Evolutionary conservation across 257 asterid species (phyloP).

Genomic region (Sherardia arvensis): DNA sequence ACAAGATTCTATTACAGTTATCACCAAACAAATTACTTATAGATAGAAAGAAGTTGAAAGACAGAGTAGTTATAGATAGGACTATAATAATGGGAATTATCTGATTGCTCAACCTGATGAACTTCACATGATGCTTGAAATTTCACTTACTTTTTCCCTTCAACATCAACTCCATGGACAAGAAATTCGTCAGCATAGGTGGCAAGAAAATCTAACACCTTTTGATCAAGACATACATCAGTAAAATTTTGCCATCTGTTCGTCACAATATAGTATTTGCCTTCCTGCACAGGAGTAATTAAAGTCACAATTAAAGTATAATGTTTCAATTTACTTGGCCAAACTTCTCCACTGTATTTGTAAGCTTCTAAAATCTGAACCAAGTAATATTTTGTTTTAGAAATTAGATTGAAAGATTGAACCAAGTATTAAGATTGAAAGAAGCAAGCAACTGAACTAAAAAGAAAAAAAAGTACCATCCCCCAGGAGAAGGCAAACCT

Average conservation of each 20-base stretch:
- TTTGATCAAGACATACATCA: conserved; percentile 62
- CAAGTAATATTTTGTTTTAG: not conserved
- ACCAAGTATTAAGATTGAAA: not conserved
- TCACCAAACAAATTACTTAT: not conserved
- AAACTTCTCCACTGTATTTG: not conserved
- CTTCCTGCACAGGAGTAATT: conserved; percentile 38
- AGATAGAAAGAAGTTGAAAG: not conserved
- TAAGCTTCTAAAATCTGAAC: not conserved
- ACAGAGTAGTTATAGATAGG: too few species aligned
- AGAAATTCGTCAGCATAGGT: conserved; percentile 80
- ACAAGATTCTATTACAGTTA: not conserved
- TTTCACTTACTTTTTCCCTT: conserved; percentile 76
- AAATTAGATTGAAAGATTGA: too few species aligned
- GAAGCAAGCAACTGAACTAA: not conserved
- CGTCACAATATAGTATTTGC: conserved; percentile 74
- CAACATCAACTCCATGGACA: conserved; percentile 98
- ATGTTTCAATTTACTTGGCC: too few species aligned
- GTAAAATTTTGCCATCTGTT: conserved; percentile 98
- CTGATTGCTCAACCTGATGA: not conserved
- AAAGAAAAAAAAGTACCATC: conserved; percentile 1
- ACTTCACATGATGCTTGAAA: not conserved
- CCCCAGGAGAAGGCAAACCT: conserved; percentile 36
- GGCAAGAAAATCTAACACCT: conserved; percentile 61
- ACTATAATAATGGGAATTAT: not conserved
- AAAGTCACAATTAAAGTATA: conserved; percentile 12